Evolutionary conservation across 208 protist genomes (phyloP).

Genomic region (Polymyxa betae): DNA sequence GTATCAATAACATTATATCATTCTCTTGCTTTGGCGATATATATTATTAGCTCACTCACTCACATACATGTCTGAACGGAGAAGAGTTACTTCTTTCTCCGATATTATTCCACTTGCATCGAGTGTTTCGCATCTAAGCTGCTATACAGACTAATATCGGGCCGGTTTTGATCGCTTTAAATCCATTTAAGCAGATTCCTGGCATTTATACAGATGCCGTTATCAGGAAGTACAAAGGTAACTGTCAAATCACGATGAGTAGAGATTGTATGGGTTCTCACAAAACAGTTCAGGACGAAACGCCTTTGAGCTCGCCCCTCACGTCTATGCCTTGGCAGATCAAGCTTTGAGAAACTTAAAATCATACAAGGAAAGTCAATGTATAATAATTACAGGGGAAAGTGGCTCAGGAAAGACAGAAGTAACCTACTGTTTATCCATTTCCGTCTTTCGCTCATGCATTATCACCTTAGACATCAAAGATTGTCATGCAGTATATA

Average conservation of each 20-base stretch:
- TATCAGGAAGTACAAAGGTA: slow-evolving; percentile 57
- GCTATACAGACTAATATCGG: slow-evolving; percentile 62
- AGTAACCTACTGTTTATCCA: not conserved
- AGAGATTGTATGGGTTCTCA: not conserved
- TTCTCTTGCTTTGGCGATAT: not conserved
- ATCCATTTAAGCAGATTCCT: slow-evolving; percentile 62
- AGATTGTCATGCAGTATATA: slow-evolving; percentile 61
- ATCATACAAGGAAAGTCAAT: slow-evolving; percentile 59
- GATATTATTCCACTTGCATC: not conserved
- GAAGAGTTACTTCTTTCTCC: too few species aligned
- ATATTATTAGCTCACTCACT: not conserved
- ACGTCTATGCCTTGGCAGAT: slow-evolving; percentile 64
- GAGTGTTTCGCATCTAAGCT: not conserved
- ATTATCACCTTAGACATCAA: slow-evolving; percentile 35
- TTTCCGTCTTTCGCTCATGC: not conserved
- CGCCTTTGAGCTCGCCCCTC: slow-evolving; percentile 61
- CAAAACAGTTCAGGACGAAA: slow-evolving; percentile 30
- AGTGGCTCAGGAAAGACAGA: slow-evolving; percentile 60
- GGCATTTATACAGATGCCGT: slow-evolving; percentile 41
- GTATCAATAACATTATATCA: not conserved
- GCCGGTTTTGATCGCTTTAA: slow-evolving; percentile 60
- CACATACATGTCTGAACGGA: too few species aligned
- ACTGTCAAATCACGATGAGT: not conserved
- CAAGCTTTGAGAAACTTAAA: slow-evolving; percentile 54
- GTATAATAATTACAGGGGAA: slow-evolving; percentile 63